phyloP scores from a whole-genome alignment of 345 rosid species.

The Eucalyptus regnans region DNA sequence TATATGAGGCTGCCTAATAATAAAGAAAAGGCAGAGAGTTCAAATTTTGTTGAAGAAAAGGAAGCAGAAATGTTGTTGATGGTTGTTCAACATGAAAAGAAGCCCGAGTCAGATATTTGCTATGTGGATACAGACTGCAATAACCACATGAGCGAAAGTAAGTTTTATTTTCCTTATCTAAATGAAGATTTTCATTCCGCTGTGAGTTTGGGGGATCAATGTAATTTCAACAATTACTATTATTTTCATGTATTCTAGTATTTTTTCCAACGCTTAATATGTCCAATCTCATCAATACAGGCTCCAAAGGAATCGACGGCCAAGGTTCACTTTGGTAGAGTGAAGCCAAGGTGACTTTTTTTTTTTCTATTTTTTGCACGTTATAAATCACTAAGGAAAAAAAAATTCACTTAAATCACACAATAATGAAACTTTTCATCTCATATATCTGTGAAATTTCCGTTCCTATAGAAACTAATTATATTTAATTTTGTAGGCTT shows the following conservation, averaged over 20 bases:
- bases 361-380: neutral
- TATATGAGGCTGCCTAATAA: no score
- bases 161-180: no score
- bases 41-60: neutral
- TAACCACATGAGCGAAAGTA: no score
- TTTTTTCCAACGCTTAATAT: neutral
- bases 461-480: neutral
- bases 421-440: neutral
- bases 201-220: no score
- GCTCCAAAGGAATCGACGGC: neutral
- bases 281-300: neutral
- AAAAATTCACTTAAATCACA: neutral
- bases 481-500: neutral
- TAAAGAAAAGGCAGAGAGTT: no score
- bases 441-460: neutral
- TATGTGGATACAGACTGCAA: accelerated
- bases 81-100: no score
- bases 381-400: neutral
- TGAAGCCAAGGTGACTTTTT: neutral
- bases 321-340: neutral
- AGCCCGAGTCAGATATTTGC: no score
- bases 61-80: neutral
- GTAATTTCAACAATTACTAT: no score
- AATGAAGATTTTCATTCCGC: no score
- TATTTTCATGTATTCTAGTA: no score